These are phyloP conservation scores for Rhodotorula paludigena DNA, from an alignment of 768 basidiomycete species.

Conservation along the genomic window DNA sequence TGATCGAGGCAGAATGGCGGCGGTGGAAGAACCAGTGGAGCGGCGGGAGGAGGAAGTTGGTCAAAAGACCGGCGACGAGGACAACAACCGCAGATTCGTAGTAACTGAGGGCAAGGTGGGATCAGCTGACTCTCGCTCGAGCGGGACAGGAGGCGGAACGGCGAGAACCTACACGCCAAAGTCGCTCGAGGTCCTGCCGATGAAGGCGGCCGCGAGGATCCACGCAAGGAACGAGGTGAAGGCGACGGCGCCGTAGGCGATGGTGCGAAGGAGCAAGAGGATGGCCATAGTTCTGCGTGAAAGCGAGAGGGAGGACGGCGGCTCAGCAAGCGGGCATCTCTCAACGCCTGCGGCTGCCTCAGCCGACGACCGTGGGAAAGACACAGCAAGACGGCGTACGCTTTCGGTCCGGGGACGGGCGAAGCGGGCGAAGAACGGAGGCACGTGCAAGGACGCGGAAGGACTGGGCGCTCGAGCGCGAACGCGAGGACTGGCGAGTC, in stretches of 20 bases:
- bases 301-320: neutral
- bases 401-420: too few species aligned
- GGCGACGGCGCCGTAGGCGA: conserved; percentile 4
- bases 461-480: too few species aligned
- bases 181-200: conserved; percentile 3
- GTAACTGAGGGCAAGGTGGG: neutral
- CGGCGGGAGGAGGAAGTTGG: neutral
- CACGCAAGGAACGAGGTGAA: conserved; percentile 10
- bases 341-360: fast-evolving
- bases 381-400: too few species aligned
- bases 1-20: neutral
- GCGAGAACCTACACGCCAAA: conserved; percentile 4
- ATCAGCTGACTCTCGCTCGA: too few species aligned
- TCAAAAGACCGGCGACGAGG: conserved; percentile 9
- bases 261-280: conserved; percentile 4
- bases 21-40: neutral
- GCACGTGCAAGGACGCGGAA: too few species aligned
- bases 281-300: neutral
- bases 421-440: too few species aligned
- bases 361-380: too few species aligned
- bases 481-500: too few species aligned
- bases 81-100: conserved; percentile 1
- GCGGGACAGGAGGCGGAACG: neutral
- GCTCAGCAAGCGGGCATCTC: too few species aligned
- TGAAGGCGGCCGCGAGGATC: conserved; percentile 20